A percentile compares a stretch with the other conserved stretches of the same genome.
phyloP scores from a whole-genome alignment of 768 basidiomycete genomes.

The Rhodosporidiobolus odoratus region DNA sequence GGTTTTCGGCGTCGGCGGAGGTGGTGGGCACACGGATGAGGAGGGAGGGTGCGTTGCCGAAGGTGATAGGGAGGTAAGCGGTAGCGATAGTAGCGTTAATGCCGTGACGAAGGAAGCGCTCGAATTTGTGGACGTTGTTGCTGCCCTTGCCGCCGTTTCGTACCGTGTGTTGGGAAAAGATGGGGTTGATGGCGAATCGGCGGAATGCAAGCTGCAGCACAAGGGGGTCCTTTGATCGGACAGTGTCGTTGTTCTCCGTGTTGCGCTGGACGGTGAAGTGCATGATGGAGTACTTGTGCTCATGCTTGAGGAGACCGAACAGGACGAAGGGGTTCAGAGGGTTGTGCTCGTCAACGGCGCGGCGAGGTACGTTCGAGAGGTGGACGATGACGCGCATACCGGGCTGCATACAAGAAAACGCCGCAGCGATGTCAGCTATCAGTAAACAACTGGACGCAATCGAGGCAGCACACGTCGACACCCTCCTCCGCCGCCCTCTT shows the following conservation, averaged over 20 bases:
- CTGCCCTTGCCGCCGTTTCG: slow-evolving; percentile 81
- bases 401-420: slow-evolving; percentile 53
- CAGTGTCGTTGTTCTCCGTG: slow-evolving; percentile 82
- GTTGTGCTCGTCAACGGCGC: slow-evolving; percentile 50
- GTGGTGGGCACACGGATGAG: slow-evolving; percentile 32
- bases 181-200: slow-evolving; percentile 72
- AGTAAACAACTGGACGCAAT: neutral
- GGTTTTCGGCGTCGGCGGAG: slow-evolving; percentile 6
- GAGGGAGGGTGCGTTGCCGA: slow-evolving; percentile 54
- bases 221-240: slow-evolving; percentile 90
- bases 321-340: slow-evolving; percentile 56
- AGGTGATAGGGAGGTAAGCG: slow-evolving; percentile 78
- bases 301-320: slow-evolving; percentile 83
- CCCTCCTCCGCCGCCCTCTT: slow-evolving; percentile 64
- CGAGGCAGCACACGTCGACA: slow-evolving; percentile 59
- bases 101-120: slow-evolving; percentile 80
- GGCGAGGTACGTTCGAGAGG: slow-evolving; percentile 67
- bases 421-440: neutral
- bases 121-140: slow-evolving; percentile 97
- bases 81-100: slow-evolving; percentile 65
- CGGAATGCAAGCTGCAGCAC: slow-evolving; percentile 84
- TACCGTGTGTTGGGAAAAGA: slow-evolving; percentile 81
- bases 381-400: slow-evolving; percentile 74
- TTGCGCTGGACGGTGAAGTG: slow-evolving; percentile 92
- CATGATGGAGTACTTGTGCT: slow-evolving; percentile 87